Conservation (phyloP, 805 yeast genomes). For the Candida pseudoglaebosa region DNA sequence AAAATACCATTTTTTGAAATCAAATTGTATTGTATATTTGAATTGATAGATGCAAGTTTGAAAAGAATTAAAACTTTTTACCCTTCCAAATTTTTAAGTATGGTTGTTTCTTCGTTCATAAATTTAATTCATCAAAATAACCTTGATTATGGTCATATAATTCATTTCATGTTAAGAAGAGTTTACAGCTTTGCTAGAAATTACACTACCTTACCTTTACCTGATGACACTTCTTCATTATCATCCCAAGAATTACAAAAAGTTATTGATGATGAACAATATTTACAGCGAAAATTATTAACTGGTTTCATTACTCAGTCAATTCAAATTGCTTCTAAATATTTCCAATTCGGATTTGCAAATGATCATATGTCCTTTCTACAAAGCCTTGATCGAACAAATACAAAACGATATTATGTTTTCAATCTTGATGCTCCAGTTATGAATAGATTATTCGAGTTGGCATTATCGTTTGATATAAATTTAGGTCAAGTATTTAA, state of each 20-base stretch:
- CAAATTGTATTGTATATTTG: constrained; percentile 63
- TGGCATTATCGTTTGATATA: constrained; percentile 66
- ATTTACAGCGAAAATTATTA: constrained; percentile 61
- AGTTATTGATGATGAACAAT: constrained; percentile 52
- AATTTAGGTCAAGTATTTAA: constrained; percentile 43
- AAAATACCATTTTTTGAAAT: constrained; percentile 42
- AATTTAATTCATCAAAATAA: constrained; percentile 45
- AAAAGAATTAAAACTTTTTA: constrained; percentile 61
- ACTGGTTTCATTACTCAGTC: constrained; percentile 57
- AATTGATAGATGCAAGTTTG: constrained; percentile 56
- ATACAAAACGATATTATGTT: constrained; percentile 5
- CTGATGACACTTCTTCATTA: constrained; percentile 30
- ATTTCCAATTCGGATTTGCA: constrained; percentile 18
- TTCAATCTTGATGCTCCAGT: constrained; percentile 14
- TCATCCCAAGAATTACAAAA: constrained; percentile 35
- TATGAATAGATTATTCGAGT: constrained; percentile 23
- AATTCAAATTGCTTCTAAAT: constrained; percentile 31
- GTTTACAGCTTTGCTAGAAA: constrained; percentile 59
- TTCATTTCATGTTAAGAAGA: constrained; percentile 50
- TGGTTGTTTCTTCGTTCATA: constrained; percentile 58
- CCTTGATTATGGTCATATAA: constrained; percentile 10
- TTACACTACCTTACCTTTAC: constrained; percentile 37
- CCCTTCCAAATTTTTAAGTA: constrained; percentile 76
- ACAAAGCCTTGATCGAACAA: constrained; percentile 11
- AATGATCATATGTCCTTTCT: constrained; percentile 20